These are phyloP conservation scores for Phaeotremella skinneri DNA, from an alignment of 768 basidiomycete genomes.

Conservation along the genomic window DNA sequence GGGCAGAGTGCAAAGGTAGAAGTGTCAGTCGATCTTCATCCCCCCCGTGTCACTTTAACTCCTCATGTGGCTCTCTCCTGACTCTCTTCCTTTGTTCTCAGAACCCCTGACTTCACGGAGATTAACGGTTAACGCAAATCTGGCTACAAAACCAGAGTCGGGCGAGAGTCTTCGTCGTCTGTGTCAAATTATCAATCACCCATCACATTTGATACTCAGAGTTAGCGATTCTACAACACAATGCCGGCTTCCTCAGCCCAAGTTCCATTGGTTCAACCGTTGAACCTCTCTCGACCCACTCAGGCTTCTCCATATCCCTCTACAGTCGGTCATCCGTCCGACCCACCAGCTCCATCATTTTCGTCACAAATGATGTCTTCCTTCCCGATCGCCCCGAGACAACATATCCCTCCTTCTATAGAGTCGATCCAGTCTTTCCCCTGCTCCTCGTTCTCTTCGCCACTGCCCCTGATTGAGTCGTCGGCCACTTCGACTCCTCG, in stretches of 20 bases:
- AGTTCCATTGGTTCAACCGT: not conserved
- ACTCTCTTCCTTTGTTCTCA: not conserved
- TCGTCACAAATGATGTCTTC: no score
- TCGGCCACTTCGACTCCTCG: no score
- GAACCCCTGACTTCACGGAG: not conserved
- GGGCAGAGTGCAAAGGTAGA: not conserved
- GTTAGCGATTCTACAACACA: no score
- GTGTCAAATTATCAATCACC: no score
- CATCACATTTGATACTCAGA: no score
- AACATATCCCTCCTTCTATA: not conserved
- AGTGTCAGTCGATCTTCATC: not conserved
- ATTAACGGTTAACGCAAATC: not conserved
- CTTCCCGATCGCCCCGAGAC: not conserved
- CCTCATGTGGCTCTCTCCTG: not conserved
- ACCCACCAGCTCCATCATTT: not conserved
- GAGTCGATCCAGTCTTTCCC: no score
- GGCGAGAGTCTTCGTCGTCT: no score
- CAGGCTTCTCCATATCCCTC: not conserved
- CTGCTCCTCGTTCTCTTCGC: no score
- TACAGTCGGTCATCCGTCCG: not conserved
- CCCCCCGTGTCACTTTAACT: not conserved
- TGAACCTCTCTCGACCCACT: not conserved
- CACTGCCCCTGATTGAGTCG: no score
- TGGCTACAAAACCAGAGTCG: not conserved
- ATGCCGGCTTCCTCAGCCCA: not conserved